Conservation (phyloP, 148 eudicot genomes). For the Camellia granthamiana region DNA sequence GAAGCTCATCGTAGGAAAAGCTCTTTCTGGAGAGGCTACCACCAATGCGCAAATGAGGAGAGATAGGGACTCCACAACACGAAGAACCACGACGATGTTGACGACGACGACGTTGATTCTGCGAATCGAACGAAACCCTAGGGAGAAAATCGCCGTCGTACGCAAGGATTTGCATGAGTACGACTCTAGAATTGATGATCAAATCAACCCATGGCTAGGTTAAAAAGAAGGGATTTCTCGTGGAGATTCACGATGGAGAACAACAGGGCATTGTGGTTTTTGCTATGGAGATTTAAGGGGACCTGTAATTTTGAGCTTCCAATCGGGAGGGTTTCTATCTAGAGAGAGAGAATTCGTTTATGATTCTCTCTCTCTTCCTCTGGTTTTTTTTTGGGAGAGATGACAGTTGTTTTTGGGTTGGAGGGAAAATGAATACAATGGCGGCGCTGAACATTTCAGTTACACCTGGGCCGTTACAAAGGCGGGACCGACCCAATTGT, state of each 20-base stretch:
- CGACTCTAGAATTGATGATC: background rate
- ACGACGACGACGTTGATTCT: constrained; percentile 1
- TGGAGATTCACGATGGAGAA: background rate
- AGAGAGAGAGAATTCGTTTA: background rate
- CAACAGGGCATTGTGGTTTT: background rate
- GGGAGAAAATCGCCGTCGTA: constrained; percentile 28
- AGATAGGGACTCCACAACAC: constrained; percentile 22
- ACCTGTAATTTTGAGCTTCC: background rate
- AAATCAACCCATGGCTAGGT: background rate
- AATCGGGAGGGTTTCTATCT: background rate
- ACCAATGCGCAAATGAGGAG: constrained; percentile 30
- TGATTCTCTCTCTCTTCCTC: background rate
- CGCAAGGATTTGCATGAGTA: constrained; percentile 15
- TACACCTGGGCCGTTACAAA: background rate
- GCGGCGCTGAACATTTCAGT: background rate
- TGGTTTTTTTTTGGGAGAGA: background rate
- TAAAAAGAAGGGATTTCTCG: background rate
- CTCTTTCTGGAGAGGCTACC: constrained; percentile 34
- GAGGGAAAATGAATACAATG: background rate
- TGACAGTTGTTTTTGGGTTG: background rate
- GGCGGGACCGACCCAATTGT: no score
- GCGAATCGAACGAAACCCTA: constrained; percentile 25
- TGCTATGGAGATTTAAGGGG: background rate
- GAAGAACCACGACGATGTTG: constrained; percentile 13
- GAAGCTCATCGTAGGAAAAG: constrained; percentile 53